These are phyloP conservation scores for Entomortierella parvispora DNA, from an alignment of 192 early-diverging fungal genomes.

Conservation along the genomic window DNA sequence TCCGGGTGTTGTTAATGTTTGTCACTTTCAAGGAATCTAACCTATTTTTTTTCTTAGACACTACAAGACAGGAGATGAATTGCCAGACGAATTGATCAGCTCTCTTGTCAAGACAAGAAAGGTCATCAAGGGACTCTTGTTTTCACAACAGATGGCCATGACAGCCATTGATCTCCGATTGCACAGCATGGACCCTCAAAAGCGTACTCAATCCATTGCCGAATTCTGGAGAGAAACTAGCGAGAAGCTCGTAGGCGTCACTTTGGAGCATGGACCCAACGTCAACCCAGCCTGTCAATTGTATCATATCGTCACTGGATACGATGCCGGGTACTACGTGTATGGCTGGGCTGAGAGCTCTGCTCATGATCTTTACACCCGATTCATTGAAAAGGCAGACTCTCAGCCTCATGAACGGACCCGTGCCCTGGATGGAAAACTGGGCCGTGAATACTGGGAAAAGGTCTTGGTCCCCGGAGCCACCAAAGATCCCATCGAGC, in stretches of 20 bases:
- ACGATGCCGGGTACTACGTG: constrained; percentile 71
- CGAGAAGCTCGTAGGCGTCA: constrained; percentile 45
- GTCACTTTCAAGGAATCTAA: background rate
- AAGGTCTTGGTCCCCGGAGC: constrained; percentile 79
- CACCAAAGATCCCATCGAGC: constrained; percentile 75
- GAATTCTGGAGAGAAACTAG: constrained; percentile 57
- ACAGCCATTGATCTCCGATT: constrained; percentile 81
- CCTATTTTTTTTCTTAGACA: constrained; percentile 64
- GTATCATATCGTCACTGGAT: constrained; percentile 49
- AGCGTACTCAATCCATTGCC: constrained; percentile 49
- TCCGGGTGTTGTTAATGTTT: background rate
- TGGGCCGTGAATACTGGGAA: constrained; percentile 80
- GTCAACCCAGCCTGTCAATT: constrained; percentile 40
- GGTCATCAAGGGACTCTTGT: constrained; percentile 76
- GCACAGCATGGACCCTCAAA: constrained; percentile 65
- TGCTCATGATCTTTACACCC: constrained; percentile 83
- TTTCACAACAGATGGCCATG: constrained; percentile 82
- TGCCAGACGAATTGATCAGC: constrained; percentile 77
- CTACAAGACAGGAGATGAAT: constrained; percentile 73
- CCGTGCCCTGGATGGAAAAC: constrained; percentile 65
- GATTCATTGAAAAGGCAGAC: constrained; percentile 1
- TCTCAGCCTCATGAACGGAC: constrained; percentile 66
- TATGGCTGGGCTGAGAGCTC: constrained; percentile 85
- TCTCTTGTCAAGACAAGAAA: constrained; percentile 78
- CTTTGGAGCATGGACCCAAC: constrained; percentile 6